These are phyloP conservation scores for Wickerhamiella nectarea DNA, from an alignment of 805 yeast species.

Conservation along the genomic window DNA sequence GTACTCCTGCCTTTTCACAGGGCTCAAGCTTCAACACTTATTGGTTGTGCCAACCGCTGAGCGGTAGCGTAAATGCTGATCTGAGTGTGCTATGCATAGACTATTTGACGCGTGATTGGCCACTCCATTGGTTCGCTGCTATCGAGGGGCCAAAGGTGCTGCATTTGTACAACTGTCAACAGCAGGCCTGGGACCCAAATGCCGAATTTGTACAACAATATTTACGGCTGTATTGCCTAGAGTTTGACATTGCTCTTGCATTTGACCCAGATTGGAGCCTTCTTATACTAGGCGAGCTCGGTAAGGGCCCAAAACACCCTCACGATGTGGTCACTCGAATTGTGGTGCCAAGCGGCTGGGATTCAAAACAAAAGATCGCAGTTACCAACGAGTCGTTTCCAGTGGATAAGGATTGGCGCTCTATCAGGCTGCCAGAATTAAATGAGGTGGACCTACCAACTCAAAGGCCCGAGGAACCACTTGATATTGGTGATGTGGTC, in stretches of 20 bases:
- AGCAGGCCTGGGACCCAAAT: slow-evolving; percentile 4
- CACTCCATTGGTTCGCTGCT: background rate
- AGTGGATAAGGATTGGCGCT: slow-evolving; percentile 7
- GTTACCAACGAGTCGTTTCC: slow-evolving; percentile 15
- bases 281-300: slow-evolving; percentile 5
- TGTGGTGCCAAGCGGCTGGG: slow-evolving; percentile 12
- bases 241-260: slow-evolving; percentile 3
- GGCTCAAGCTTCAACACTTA: background rate
- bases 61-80: background rate
- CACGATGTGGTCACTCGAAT: slow-evolving; percentile 2
- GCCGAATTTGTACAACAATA: slow-evolving; percentile 10
- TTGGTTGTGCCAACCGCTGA: slow-evolving; percentile 1
- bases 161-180: slow-evolving; percentile 4
- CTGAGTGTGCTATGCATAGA: slow-evolving; percentile 2
- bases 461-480: background rate
- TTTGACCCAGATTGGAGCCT: slow-evolving; percentile 1
- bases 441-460: background rate
- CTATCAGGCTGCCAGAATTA: slow-evolving; percentile 1
- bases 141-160: slow-evolving; percentile 1
- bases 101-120: slow-evolving; percentile 1
- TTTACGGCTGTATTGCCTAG: slow-evolving; percentile 3
- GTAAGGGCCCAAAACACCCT: background rate
- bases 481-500: background rate
- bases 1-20: background rate
- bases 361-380: slow-evolving; percentile 13